A percentile compares a stretch with the other conserved stretches of the same genome.
Evolutionary conservation across 495 filamentous ascomycete genomes (phyloP).

Genomic region (Penicillium cataractarum): DNA sequence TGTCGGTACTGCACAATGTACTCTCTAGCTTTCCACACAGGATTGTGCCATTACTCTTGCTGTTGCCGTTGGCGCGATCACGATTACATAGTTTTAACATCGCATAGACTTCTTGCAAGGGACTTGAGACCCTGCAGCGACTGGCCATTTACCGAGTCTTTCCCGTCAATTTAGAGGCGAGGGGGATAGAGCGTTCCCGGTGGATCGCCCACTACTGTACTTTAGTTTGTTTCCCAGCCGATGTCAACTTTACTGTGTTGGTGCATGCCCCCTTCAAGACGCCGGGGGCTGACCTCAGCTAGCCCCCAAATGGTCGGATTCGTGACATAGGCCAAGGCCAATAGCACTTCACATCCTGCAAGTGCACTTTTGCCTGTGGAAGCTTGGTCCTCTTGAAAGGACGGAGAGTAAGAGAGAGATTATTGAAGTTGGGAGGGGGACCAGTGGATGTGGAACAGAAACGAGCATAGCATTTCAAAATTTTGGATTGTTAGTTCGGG

Average conservation of each 20-base stretch:
- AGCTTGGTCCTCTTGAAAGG: constrained; percentile 21
- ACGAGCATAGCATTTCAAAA: not conserved
- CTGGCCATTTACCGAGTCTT: constrained; percentile 4
- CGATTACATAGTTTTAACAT: constrained; percentile 14
- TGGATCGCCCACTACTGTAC: constrained; percentile 13
- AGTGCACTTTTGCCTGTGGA: constrained; percentile 19
- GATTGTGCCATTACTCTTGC: not conserved
- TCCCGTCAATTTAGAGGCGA: not conserved
- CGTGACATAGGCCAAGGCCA: constrained; percentile 31
- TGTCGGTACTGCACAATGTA: not conserved
- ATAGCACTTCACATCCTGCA: constrained; percentile 26
- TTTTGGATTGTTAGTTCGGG: not conserved
- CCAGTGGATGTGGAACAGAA: not conserved
- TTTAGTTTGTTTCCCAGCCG: not conserved
- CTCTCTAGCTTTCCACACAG: not conserved
- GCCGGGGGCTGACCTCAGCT: not conserved
- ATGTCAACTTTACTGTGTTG: constrained; percentile 6
- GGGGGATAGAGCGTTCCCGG: not conserved
- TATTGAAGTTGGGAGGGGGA: not conserved
- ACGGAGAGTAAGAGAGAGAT: not conserved
- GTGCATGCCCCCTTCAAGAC: not conserved
- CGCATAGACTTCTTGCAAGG: constrained; percentile 13
- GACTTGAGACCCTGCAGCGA: constrained; percentile 27
- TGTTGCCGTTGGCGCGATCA: not conserved
- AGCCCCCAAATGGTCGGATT: not conserved